Evolutionary conservation across 2,329 filamentous ascomycete genomes (phyloP).

Genomic region (Hypoxylon sp.): DNA sequence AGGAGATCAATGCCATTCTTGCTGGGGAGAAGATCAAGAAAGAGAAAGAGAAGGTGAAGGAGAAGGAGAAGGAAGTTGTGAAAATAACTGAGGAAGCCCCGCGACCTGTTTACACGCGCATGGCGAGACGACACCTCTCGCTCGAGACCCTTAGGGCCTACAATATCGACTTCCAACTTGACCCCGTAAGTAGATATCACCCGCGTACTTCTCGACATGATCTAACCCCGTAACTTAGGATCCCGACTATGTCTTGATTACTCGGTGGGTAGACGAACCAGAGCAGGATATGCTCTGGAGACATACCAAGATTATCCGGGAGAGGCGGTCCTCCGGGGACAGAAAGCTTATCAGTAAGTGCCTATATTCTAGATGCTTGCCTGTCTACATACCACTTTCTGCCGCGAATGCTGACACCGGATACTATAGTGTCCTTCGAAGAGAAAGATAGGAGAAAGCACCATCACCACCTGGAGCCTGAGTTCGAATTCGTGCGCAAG

Average conservation of each 20-base stretch:
- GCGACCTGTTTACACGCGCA: constrained; percentile 73
- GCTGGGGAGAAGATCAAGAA: constrained; percentile 62
- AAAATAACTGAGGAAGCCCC: constrained; percentile 36
- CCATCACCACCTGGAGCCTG: constrained; percentile 60
- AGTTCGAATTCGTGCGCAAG: constrained; percentile 72
- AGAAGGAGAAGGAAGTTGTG: constrained; percentile 49
- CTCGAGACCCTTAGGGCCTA: constrained; percentile 72
- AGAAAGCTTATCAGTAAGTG: constrained; percentile 58
- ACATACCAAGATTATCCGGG: constrained; percentile 77
- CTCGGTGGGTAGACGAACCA: constrained; percentile 78
- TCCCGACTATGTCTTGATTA: constrained; percentile 79
- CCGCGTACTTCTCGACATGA: background rate
- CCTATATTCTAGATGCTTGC: background rate
- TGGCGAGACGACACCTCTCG: constrained; percentile 73
- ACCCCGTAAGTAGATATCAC: constrained; percentile 63
- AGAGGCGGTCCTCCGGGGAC: constrained; percentile 59
- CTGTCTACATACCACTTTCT: too few species aligned
- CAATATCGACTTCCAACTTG: constrained; percentile 71
- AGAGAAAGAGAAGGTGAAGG: constrained; percentile 60
- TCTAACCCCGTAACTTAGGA: constrained; percentile 62
- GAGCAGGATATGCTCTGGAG: constrained; percentile 81
- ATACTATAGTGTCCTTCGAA: constrained; percentile 57
- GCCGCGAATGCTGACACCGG: constrained; percentile 16
- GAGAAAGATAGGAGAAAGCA: constrained; percentile 59
- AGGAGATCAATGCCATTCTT: constrained; percentile 72